Conservation (phyloP, 139 green algal species). For the Tetraselmis striata region DNA sequence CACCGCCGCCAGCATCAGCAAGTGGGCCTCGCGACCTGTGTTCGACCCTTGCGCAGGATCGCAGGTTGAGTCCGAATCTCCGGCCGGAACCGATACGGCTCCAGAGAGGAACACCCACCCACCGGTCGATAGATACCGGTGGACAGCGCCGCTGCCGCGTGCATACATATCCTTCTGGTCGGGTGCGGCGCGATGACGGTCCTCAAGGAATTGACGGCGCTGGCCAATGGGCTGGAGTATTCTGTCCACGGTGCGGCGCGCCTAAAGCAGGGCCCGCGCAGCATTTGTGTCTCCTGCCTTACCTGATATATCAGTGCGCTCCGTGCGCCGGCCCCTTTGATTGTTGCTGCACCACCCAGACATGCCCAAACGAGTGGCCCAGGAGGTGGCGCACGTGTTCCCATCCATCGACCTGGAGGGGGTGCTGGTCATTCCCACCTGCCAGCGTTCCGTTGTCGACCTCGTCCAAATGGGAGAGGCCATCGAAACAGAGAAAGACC, state of each 20-base stretch:
- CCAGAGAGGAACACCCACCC: too few species aligned
- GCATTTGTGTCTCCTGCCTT: too few species aligned
- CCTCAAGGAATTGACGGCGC: background rate
- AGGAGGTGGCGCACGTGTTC: slow-evolving; percentile 52
- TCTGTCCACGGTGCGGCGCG: slow-evolving; percentile 49
- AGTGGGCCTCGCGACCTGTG: too few species aligned
- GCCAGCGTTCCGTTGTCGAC: slow-evolving; percentile 72
- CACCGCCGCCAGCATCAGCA: too few species aligned
- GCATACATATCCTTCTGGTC: too few species aligned
- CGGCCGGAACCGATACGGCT: too few species aligned
- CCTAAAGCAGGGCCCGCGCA: slow-evolving; percentile 26
- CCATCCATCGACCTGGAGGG: slow-evolving; percentile 22
- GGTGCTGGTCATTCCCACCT: slow-evolving; percentile 77
- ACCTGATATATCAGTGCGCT: too few species aligned
- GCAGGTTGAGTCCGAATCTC: too few species aligned
- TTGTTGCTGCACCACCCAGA: slow-evolving; percentile 18
- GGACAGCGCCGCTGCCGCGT: too few species aligned
- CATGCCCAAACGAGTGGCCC: slow-evolving; percentile 32
- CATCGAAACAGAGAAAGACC: slow-evolving; percentile 82
- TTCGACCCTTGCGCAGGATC: too few species aligned
- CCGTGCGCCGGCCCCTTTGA: slow-evolving; percentile 19
- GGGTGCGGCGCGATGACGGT: too few species aligned
- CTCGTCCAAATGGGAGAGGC: slow-evolving; percentile 70
- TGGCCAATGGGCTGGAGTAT: slow-evolving; percentile 47
- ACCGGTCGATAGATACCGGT: too few species aligned